Percentiles rank a stretch among this genome's conserved stretches.
Evolutionary conservation across 1,284 basidiomycete genomes (phyloP).

Genomic region (Sporisorium exsertum): DNA sequence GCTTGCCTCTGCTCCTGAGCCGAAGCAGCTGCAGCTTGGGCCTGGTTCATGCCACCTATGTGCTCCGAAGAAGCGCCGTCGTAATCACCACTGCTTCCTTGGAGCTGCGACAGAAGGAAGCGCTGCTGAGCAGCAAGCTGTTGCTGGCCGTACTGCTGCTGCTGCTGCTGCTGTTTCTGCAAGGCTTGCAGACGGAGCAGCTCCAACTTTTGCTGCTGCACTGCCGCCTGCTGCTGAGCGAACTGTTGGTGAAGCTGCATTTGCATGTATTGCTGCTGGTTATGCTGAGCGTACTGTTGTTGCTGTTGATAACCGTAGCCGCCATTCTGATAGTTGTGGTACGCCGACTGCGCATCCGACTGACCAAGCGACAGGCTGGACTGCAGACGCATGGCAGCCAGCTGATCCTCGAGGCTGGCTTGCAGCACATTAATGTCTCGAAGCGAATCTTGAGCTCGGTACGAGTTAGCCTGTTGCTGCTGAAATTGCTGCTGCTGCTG

Average conservation of each 20-base stretch:
- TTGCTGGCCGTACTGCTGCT: conserved; percentile 39
- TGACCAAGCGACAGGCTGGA: conserved; percentile 23
- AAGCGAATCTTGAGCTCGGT: conserved; percentile 23
- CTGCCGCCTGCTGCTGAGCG: conserved; percentile 47
- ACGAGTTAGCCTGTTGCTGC: conserved; percentile 28
- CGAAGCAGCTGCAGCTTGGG: conserved; percentile 28
- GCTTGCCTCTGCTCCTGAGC: conserved; percentile 61
- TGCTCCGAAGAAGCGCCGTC: conserved; percentile 39
- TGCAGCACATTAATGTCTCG: conserved; percentile 34
- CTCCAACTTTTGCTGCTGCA: conserved; percentile 56
- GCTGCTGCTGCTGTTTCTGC: conserved; percentile 52
- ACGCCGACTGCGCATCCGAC: conserved; percentile 21
- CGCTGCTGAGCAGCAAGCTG: conserved; percentile 59
- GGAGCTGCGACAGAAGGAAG: conserved; percentile 57
- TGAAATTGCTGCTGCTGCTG: conserved; percentile 17
- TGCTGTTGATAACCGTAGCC: conserved; percentile 49
- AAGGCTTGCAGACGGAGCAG: conserved; percentile 55
- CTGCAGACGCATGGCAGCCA: conserved; percentile 56
- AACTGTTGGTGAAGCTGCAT: conserved; percentile 54
- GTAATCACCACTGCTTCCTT: conserved; percentile 21
- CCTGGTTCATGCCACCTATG: conserved; percentile 25
- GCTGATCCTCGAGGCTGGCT: conserved; percentile 56
- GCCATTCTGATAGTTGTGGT: conserved; percentile 26
- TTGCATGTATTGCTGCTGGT: conserved; percentile 51
- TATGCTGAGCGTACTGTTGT: conserved; percentile 29